Evolutionary conservation across 331 rosid genomes (phyloP), one percentile per base, ranked within the genome.

Genomic region (Acacia concinna): DNA sequence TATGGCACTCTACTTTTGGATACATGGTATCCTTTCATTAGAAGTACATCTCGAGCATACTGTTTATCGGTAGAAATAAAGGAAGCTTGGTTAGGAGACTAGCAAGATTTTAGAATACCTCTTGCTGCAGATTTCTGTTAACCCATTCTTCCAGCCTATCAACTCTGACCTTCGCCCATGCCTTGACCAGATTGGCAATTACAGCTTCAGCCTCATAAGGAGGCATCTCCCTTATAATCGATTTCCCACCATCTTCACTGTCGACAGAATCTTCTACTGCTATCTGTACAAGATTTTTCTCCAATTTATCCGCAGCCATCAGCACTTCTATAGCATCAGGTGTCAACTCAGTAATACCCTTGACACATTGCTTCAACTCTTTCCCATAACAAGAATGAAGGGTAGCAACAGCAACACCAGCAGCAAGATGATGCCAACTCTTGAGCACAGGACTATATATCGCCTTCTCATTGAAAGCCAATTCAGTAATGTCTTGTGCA

Each of bases 191-290:
- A 83, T 85, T 89, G 59, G 93, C 89, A 75, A 96, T 91, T 21
- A 92, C 94, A 78, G 93, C 82, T 84, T 96, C 99, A 74, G 98
- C 97, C 84, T 96, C 99, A 35, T 79, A 96, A 77, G 99, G 99
- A 56, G 96, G 97, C 98, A 96, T 96, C 90, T 96, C 97, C 63
- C 89, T 92, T 59, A 96, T 91, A 73, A 96, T 88, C 79, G 98
- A 94, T 90, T 91, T 96, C 32, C 99, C 99, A 62, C 99, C 99
- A 70, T 96, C 99, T 75, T 96, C 99, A 57, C 99, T 93, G 57
- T 96, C 99, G 49, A 88, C 98, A 54, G 99, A 90, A 84, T 93
- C 99, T 81, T 87, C 91, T 73, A 96, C 99, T 32, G 99, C 98
- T 81, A 96, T 96, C 82, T 89, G 97, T 71, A 93, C 99, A 72